Evolutionary conservation across 768 basidiomycete genomes (phyloP).

Genomic region (Mrakia gelida): DNA sequence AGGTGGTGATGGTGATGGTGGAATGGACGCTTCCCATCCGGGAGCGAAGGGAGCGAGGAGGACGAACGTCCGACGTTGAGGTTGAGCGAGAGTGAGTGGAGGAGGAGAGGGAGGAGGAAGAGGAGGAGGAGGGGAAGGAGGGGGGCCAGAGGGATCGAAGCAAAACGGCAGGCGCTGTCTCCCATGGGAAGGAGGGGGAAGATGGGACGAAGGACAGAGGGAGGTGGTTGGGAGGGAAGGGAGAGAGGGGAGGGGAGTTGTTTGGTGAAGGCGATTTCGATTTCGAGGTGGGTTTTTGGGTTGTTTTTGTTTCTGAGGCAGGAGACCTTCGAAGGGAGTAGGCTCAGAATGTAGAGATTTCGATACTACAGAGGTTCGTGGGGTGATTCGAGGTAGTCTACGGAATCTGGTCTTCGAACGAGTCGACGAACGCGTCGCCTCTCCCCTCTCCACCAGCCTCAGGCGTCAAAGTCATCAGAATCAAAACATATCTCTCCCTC

Average conservation of each 20-base stretch:
- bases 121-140: neutral
- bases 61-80: neutral
- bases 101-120: neutral
- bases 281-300: neutral
- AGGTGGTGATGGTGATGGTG: neutral
- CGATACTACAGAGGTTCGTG: too few relatives aligned
- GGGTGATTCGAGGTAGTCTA: too few relatives aligned
- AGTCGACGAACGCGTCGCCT: too few relatives aligned
- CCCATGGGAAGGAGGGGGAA: neutral
- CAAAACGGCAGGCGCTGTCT: neutral
- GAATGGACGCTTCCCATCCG: neutral
- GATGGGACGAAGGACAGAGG: neutral
- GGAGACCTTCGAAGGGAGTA: too few relatives aligned
- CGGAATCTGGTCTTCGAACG: too few relatives aligned
- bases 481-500: neutral
- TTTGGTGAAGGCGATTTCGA: too few relatives aligned
- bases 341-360: too few relatives aligned
- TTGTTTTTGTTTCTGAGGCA: too few relatives aligned
- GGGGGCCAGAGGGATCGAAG: neutral
- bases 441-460: too few relatives aligned
- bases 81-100: neutral
- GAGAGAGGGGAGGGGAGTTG: neutral
- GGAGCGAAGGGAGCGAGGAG: neutral
- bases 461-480: neutral
- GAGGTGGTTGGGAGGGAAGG: neutral